These are phyloP conservation scores for Entomortierella chlamydospora DNA, from an alignment of 192 early-diverging fungal genomes.

Conservation along the genomic window DNA sequence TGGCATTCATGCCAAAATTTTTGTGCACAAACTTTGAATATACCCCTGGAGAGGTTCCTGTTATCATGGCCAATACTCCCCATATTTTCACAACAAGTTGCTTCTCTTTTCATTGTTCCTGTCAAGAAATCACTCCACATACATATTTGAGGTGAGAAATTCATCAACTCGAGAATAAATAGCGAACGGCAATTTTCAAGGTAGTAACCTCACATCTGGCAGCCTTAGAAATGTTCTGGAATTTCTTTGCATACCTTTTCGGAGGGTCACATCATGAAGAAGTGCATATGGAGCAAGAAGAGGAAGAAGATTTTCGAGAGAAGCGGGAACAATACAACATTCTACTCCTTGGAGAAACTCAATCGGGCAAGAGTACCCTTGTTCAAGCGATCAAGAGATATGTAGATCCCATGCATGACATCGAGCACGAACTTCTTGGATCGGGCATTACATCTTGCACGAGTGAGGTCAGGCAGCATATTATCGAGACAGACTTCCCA, in stretches of 20 bases:
- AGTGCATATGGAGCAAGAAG: neutral
- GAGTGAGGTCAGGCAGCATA: neutral
- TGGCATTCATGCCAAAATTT: no score
- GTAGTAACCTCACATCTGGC: no score
- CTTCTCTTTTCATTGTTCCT: no score
- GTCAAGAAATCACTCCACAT: no score
- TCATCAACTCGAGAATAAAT: no score
- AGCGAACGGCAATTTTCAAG: no score
- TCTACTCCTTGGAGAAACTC: constrained; percentile 21
- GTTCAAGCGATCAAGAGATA: constrained; percentile 9
- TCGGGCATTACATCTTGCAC: constrained; percentile 6
- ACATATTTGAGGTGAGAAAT: no score
- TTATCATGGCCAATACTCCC: no score
- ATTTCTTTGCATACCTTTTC: neutral
- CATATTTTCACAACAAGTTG: no score
- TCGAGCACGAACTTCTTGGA: constrained; percentile 3
- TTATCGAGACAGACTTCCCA: neutral
- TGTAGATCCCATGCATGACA: neutral
- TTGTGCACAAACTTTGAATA: no score
- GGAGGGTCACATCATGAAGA: neutral
- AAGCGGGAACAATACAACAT: constrained; percentile 5
- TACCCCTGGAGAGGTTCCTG: no score
- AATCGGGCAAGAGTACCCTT: constrained; percentile 16
- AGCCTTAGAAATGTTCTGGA: neutral
- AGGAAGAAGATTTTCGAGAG: neutral